Evolutionary conservation across 179 eudicot genomes (phyloP).

Genomic region (Spinacia oleracea): DNA sequence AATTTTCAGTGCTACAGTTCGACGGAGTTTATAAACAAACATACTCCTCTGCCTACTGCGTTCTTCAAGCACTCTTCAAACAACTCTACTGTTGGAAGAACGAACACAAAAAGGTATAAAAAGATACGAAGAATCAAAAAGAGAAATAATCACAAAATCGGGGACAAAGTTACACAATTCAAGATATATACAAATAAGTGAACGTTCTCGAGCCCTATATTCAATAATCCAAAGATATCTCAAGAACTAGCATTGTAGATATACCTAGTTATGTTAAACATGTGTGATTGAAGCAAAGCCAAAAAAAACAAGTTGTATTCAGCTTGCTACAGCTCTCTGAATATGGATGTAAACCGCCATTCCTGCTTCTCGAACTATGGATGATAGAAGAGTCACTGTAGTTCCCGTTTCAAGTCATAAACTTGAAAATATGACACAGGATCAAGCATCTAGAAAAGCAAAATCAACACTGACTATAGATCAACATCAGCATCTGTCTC

Average conservation of each 20-base stretch:
- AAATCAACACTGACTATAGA: conserved; percentile 28
- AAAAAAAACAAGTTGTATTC: neutral
- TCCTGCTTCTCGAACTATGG: neutral
- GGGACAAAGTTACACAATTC: neutral
- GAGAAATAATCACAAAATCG: no score
- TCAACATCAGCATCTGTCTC: conserved; percentile 87
- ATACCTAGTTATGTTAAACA: neutral
- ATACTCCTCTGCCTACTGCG: no score
- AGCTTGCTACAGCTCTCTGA: neutral
- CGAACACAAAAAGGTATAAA: no score
- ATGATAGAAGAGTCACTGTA: neutral
- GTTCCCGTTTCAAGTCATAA: neutral
- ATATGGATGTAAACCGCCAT: neutral
- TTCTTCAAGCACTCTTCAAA: no score
- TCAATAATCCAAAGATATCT: neutral
- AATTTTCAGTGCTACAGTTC: no score
- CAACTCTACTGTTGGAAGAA: no score
- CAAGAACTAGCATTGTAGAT: no score
- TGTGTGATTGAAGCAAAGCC: neutral
- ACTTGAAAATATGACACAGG: neutral
- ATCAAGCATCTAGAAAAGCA: neutral
- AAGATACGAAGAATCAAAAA: no score
- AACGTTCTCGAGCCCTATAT: neutral
- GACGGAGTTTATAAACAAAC: no score
- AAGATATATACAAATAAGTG: neutral